Evolutionary conservation across 1,139 yeast species (phyloP).

Genomic region (Nakaseomyces delphensis): DNA sequence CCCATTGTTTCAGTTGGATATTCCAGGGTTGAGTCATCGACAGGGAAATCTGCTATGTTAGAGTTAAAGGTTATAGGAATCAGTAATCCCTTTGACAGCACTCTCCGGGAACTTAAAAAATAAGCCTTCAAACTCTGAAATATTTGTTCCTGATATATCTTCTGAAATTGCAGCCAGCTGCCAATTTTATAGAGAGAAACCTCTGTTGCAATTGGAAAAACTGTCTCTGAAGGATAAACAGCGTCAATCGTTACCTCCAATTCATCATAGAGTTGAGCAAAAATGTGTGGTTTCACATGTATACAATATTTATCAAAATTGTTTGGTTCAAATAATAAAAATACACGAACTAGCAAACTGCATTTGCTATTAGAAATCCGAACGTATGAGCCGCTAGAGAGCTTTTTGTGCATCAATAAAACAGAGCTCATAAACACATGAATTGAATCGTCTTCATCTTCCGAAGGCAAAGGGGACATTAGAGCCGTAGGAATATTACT

Average conservation of each 20-base stretch:
- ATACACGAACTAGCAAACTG: slow-evolving; percentile 16
- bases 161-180: slow-evolving; percentile 46
- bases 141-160: slow-evolving; percentile 60
- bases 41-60: slow-evolving; percentile 29
- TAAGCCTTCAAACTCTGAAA: slow-evolving; percentile 52
- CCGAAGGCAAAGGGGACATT: slow-evolving; percentile 2
- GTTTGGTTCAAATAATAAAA: slow-evolving; percentile 23
- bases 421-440: slow-evolving; percentile 21
- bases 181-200: slow-evolving; percentile 26
- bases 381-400: slow-evolving; percentile 22
- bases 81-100: slow-evolving; percentile 54
- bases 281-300: slow-evolving; percentile 23
- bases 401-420: slow-evolving; percentile 16
- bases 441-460: slow-evolving; percentile 21
- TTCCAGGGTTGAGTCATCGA: slow-evolving; percentile 10
- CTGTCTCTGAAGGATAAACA: slow-evolving; percentile 4
- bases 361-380: slow-evolving; percentile 9
- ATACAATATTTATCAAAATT: slow-evolving; percentile 11
- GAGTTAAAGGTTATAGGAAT: slow-evolving; percentile 77
- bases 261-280: slow-evolving; percentile 9
- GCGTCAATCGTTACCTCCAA: neutral
- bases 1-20: slow-evolving; percentile 35
- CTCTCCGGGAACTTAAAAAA: slow-evolving; percentile 51
- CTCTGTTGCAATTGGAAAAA: slow-evolving; percentile 20
- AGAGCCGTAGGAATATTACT: neutral